Conservation (phyloP, 176 grass and related monocot genomes). For the Musa acuminata region DNA sequence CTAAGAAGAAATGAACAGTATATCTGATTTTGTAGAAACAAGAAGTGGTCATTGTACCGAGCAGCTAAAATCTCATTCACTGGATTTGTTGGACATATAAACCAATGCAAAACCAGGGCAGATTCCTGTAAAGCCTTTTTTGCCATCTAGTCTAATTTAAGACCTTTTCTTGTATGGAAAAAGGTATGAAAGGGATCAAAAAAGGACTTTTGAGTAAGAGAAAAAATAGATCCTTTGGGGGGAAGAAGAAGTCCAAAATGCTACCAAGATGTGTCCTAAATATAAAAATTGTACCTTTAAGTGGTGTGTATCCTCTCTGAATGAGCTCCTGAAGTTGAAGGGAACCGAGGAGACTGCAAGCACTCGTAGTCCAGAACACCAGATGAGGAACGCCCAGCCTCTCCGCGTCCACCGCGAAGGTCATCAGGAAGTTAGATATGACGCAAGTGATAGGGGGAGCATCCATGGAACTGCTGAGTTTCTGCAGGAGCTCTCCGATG, state of each 20-base stretch:
- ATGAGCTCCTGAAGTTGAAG: neutral
- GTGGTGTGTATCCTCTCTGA: neutral
- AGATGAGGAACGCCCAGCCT: neutral
- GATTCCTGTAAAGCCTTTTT: no score
- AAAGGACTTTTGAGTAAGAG: neutral
- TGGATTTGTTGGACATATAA: no score
- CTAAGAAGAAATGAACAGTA: constrained; percentile 5
- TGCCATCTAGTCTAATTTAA: no score
- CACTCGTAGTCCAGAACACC: neutral
- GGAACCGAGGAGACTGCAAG: neutral
- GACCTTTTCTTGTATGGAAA: no score
- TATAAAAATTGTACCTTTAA: neutral
- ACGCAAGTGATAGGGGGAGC: neutral
- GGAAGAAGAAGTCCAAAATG: no score
- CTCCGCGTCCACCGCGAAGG: neutral
- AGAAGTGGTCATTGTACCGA: no score
- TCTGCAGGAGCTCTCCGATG: neutral
- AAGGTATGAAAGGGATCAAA: constrained; percentile 25
- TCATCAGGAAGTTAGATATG: neutral
- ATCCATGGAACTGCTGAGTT: neutral
- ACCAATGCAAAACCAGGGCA: no score
- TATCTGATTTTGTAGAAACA: no score
- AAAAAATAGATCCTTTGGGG: no score
- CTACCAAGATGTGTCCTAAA: neutral
- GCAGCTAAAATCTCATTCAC: no score